Evolutionary conservation across 139 green algal species (phyloP), one percentile per base, ranked within the genome.

Genomic region (Micractinium conductrix): DNA sequence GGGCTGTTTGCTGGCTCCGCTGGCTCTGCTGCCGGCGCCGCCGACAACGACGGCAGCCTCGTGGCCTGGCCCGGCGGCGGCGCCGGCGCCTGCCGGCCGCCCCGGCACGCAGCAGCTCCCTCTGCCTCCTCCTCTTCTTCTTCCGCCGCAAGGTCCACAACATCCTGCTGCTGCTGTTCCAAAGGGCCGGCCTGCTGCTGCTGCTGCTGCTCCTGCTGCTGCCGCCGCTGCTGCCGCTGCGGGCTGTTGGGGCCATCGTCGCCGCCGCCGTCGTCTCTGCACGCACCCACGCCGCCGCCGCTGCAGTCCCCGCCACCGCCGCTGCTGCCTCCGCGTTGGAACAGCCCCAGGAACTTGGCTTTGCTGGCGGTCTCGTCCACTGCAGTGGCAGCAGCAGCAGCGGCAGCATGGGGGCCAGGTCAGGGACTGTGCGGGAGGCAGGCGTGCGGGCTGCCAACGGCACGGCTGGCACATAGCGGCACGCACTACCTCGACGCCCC

Each of bases 361-460:
- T 96, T 97, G 80, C 78, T 81, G 50, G 91, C 88, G 1, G 78
- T 92, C 48, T 94, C 73, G 81, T 98, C 92, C 35, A 96, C 81
- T 81, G 75, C 75, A 55, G n/a, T n/a, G 48, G 26, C 22, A 37
- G 10, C 33, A 58, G 8, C 17, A 7, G n/a, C 75, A 97, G 88
- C 10, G 78, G 72, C 1, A 67, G 30, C 55, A 98, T 95, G 83
- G 94, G 87, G 28, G 89, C 88, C 87, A 88, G 91, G 87, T 37
- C 71, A 30, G 16, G 1, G 35, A 45, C 67, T 17, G 67, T 73
- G 35, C 40, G 62, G 26, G 6, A 26, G 62, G 62, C 62, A 72
- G 65, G n/a, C 33, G 10, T 35, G 19, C 58, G 10, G n/a, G 10
- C 5, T 44, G 65, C 65, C n/a, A 19, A 62, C 53, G 10, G 53